Conservation (phyloP, 805 yeast genomes). For the Candida namnaoensis region DNA sequence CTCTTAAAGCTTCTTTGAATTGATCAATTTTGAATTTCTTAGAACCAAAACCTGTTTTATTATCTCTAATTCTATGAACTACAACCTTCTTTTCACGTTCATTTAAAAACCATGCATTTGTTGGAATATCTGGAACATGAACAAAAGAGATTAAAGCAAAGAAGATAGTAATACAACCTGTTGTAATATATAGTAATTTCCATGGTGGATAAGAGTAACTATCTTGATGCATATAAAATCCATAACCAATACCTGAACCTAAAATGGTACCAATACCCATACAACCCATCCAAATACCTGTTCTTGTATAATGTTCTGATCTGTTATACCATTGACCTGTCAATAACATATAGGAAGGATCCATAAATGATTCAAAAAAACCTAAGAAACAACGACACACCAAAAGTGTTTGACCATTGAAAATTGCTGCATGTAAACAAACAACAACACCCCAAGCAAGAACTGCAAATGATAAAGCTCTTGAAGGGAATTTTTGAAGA, state of each 20-base stretch:
- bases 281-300: constrained; percentile 31
- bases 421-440: constrained; percentile 19
- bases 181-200: constrained; percentile 41
- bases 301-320: constrained; percentile 25
- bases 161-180: constrained; percentile 41
- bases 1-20: constrained; percentile 31
- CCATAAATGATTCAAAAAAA: constrained; percentile 30
- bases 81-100: constrained; percentile 29
- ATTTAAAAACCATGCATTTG: constrained; percentile 26
- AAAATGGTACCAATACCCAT: constrained; percentile 35
- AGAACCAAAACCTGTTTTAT: constrained; percentile 40
- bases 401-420: constrained; percentile 32
- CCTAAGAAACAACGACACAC: constrained; percentile 33
- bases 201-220: constrained; percentile 32
- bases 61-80: constrained; percentile 32
- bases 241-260: constrained; percentile 42
- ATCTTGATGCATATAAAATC: constrained; percentile 24
- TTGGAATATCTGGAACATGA: constrained; percentile 39
- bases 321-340: constrained; percentile 40
- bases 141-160: constrained; percentile 30
- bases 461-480: constrained; percentile 23
- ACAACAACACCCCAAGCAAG: constrained; percentile 31
- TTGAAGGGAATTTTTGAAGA: constrained; percentile 35
- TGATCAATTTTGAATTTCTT: constrained; percentile 35
- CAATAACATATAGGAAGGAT: constrained; percentile 35